These are phyloP conservation scores for Pleochaeta shiraiana DNA, from an alignment of 2,329 filamentous ascomycete genomes.

Conservation along the genomic window DNA sequence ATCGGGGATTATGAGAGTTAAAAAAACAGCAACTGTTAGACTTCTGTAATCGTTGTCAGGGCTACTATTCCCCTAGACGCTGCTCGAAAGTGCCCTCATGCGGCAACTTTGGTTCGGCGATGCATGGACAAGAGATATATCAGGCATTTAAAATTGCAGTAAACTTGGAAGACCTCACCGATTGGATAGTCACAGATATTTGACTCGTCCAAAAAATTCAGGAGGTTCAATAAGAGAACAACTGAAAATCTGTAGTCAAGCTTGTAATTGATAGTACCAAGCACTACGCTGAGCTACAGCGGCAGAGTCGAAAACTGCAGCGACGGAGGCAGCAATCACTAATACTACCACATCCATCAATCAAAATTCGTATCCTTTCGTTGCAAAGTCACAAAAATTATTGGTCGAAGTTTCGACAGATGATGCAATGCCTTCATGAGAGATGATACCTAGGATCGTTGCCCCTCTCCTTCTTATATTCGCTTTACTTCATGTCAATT, in stretches of 20 bases:
- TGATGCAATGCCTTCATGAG: no score
- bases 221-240: neutral
- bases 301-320: neutral
- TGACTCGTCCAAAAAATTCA: neutral
- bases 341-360: neutral
- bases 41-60: neutral
- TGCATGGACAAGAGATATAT: neutral
- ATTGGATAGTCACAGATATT: neutral
- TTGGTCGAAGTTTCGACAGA: no score
- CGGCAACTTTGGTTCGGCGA: neutral
- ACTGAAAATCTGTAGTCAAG: neutral
- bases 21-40: neutral
- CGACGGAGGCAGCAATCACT: neutral
- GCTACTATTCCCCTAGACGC: neutral
- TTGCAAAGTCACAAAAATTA: neutral
- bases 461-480: no score
- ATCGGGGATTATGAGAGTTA: neutral
- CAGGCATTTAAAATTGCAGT: neutral
- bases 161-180: neutral
- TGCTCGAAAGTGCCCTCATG: neutral
- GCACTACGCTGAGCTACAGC: neutral
- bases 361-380: neutral
- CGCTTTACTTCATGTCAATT: no score
- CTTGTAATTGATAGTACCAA: neutral
- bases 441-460: no score